Conservation (phyloP, 1,284 basidiomycete genomes). For the Volvariella volvacea region DNA sequence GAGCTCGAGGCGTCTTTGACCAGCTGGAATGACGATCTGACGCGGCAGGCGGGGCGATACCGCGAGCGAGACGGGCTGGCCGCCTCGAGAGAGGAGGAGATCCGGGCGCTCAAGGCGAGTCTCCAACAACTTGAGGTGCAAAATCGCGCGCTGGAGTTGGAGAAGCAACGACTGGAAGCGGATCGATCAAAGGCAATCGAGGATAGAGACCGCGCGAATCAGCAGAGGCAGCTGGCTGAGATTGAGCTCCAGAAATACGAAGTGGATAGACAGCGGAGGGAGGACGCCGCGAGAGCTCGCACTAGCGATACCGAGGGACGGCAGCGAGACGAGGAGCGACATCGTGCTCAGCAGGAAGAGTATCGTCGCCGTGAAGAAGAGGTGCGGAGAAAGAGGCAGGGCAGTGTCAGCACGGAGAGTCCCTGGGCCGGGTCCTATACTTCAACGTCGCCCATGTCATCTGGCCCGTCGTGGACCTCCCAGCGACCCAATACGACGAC, state of each 20-base stretch:
- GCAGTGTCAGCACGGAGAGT: slow-evolving; percentile 9
- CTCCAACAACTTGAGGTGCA: neutral
- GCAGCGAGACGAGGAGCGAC: slow-evolving; percentile 9
- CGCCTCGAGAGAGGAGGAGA: slow-evolving; percentile 1
- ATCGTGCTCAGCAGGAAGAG: slow-evolving; percentile 15
- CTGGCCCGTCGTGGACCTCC: slow-evolving; percentile 16
- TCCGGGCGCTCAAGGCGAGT: neutral
- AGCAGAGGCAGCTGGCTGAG: no score
- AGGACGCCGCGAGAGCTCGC: no score
- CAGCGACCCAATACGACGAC: slow-evolving; percentile 17
- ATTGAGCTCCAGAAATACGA: no score
- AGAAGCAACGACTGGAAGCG: neutral
- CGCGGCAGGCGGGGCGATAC: neutral
- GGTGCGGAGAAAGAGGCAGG: slow-evolving; percentile 27
- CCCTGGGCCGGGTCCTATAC: slow-evolving; percentile 11
- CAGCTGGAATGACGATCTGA: neutral
- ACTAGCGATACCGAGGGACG: no score
- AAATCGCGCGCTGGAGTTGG: neutral
- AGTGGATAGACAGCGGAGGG: no score
- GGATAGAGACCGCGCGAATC: no score
- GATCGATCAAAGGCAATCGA: neutral
- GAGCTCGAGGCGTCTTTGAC: neutral
- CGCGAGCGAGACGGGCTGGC: slow-evolving; percentile 3
- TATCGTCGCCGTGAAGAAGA: slow-evolving; percentile 31
- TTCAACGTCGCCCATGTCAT: slow-evolving; percentile 13